Evolutionary conservation across 805 yeast species (phyloP), one percentile per base, ranked within the genome.

Genomic region (Cyberlindnera xylosilytica): DNA sequence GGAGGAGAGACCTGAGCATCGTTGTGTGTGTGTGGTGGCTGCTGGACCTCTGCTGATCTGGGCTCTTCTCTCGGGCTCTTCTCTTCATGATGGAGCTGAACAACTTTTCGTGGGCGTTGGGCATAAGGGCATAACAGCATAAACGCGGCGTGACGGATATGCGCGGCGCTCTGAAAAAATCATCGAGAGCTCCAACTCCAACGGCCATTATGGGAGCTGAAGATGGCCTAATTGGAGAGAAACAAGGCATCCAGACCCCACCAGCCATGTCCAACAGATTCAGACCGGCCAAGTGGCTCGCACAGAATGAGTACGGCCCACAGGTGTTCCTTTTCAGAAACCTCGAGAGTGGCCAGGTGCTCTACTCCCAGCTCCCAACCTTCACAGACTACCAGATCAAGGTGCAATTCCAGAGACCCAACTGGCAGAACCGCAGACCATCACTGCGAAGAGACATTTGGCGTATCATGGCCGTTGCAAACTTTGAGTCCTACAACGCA

Each of bases 401-500:
- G 49, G 73, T 66, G 52, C 93, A 83, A 67, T 87, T 85, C 62
- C 74, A 73, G 49, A 73, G 87, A 58, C 95, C 96, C 34, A 87
- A 88, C 69, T 87, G 96, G 95, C 84, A 87, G 60, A 88, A 90
- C 69, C 73, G 84, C 57, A 77, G 74, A 54, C 97, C 97, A 4
- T 69, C 78, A 29, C 71, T 80, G 53, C 79, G 98, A 66, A 74
- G 82, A 54, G 98, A 90, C 63, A 70, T 89, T 38, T 90, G 97
- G 97, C 74, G 91, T 54, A 75, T 90, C 40, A 78, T 91, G 87
- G 87, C 93, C 34, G 93, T 89, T 33, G 89, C 87, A 1, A 78
- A 78, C 49, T 76, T 85, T 50, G 69, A 71, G 30, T 63, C 63
- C 39, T 79, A 81, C 58, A 82, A 80, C 38, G 64, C 72, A 33